A percentile compares a stretch with the other conserved stretches of the same genome.
Conservation (phyloP, 2,329 filamentous ascomycete genomes). For the Sclerotinia subarctica region DNA sequence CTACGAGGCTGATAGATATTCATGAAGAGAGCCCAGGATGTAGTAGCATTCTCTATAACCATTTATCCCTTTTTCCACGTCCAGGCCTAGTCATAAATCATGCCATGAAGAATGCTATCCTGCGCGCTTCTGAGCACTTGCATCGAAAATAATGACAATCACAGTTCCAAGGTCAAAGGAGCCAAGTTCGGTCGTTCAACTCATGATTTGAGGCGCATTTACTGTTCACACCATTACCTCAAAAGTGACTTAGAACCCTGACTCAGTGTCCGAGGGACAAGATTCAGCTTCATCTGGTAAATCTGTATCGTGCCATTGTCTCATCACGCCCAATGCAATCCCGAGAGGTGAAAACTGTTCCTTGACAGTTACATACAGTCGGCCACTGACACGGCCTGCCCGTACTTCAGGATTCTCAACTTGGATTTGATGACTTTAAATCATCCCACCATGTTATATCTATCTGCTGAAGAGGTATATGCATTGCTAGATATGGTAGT, state of each 20-base stretch:
- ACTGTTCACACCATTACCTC: conserved; percentile 47
- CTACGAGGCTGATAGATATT: conserved; percentile 56
- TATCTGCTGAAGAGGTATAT: not conserved
- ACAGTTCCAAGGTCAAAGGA: not conserved
- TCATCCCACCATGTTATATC: conserved; percentile 49
- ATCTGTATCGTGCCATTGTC: conserved; percentile 46
- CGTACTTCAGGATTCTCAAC: conserved; percentile 55
- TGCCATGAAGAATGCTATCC: conserved; percentile 42
- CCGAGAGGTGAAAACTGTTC: conserved; percentile 41
- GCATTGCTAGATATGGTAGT: not conserved
- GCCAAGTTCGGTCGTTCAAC: not conserved
- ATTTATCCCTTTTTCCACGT: not conserved
- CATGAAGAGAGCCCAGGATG: conserved; percentile 58
- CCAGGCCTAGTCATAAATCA: not conserved
- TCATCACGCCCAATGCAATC: conserved; percentile 52
- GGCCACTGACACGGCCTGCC: conserved; percentile 45
- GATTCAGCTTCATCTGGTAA: conserved; percentile 28
- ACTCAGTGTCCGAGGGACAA: conserved; percentile 27
- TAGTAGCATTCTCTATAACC: conserved; percentile 39
- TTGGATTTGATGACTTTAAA: conserved; percentile 50
- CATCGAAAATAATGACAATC: not conserved
- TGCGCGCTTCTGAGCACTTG: conserved; percentile 8
- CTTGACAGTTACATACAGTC: conserved; percentile 28
- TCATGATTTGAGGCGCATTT: conserved; percentile 44
- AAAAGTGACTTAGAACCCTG: conserved; percentile 28